Conservation (phyloP, 2,329 filamentous ascomycete species). For the Sporothrix luriei region DNA sequence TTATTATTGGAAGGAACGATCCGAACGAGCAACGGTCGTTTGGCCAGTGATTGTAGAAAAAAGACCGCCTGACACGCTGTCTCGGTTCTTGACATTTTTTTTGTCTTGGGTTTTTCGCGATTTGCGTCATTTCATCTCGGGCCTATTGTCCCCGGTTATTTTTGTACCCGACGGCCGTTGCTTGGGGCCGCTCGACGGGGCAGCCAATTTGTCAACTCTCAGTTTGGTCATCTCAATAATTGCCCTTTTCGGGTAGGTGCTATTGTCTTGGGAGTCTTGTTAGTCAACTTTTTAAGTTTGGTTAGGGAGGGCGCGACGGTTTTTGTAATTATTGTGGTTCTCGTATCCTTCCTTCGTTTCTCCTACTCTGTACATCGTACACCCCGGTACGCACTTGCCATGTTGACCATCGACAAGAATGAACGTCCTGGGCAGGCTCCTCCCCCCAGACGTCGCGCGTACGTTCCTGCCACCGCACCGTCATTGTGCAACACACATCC, state of each 20-base stretch:
- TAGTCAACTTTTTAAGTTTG: not conserved
- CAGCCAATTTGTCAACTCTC: not conserved
- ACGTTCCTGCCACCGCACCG: constrained; percentile 7
- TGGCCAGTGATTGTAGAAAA: not conserved
- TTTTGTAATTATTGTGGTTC: not conserved
- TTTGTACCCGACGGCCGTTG: not conserved
- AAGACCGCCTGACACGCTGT: too few species aligned
- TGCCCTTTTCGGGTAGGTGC: constrained; percentile 1
- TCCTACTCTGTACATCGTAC: too few species aligned
- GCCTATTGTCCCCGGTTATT: not conserved
- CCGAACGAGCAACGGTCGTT: not conserved
- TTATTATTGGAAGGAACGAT: too few species aligned
- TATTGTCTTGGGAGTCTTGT: not conserved
- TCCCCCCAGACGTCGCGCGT: constrained; percentile 14
- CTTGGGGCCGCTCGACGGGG: not conserved
- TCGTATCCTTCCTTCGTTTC: constrained; percentile 14
- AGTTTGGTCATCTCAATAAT: not conserved
- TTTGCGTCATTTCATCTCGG: not conserved
- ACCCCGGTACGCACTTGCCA: constrained; percentile 7
- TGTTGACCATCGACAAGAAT: not conserved
- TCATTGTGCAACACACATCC: not conserved
- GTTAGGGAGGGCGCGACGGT: not conserved
- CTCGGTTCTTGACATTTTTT: too few species aligned
- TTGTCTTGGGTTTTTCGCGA: not conserved
- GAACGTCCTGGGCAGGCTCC: constrained; percentile 9